These are phyloP conservation scores for Ganoderma lingzhi DNA, from an alignment of 1,284 basidiomycete species.

Conservation along the genomic window DNA sequence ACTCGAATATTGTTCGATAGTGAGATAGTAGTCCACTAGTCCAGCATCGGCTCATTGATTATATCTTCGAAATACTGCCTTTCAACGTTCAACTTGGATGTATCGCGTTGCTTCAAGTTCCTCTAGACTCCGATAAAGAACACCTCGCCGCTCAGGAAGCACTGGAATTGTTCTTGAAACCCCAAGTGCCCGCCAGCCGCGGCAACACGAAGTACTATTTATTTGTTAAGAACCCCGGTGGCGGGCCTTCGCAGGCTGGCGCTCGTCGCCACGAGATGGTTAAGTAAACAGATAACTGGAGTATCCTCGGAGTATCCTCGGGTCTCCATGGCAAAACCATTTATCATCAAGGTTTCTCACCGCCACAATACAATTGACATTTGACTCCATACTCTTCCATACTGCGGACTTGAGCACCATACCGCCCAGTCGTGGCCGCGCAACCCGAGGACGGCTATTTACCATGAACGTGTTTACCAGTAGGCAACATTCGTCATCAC, in stretches of 20 bases:
- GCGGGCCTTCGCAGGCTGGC: no score
- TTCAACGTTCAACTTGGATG: no score
- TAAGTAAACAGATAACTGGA: background rate
- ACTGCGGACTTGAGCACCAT: conserved; percentile 37
- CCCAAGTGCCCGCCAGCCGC: no score
- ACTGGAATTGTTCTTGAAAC: no score
- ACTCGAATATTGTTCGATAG: no score
- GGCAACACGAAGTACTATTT: background rate
- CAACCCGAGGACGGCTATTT: conserved; percentile 57
- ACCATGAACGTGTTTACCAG: conserved; percentile 60
- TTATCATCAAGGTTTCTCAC: background rate
- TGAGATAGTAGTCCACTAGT: no score
- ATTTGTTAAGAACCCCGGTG: background rate
- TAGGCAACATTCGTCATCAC: conserved; percentile 49
- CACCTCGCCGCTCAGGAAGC: no score
- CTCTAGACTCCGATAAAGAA: no score
- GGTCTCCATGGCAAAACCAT: background rate
- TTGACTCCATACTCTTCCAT: conserved; percentile 40
- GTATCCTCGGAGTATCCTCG: background rate
- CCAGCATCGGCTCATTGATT: no score
- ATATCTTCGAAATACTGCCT: no score
- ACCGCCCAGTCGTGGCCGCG: conserved; percentile 41
- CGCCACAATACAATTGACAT: conserved; percentile 44
- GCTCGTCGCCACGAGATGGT: background rate
- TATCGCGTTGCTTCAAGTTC: no score